Conservation (phyloP, 2,329 filamentous ascomycete species). For the Paracoccidioides brasiliensis region DNA sequence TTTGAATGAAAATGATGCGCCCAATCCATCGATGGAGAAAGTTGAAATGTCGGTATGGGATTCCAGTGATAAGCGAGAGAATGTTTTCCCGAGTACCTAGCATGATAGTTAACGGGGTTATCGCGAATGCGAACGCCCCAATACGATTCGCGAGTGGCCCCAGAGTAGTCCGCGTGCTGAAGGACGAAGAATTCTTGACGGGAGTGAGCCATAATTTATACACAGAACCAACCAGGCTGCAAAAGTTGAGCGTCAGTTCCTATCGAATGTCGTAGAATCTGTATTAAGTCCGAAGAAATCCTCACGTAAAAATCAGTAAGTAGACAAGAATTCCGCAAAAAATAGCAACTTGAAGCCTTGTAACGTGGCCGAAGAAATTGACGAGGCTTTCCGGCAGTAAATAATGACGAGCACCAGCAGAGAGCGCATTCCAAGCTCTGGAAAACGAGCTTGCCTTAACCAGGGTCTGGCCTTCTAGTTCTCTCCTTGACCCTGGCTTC, state of each 20-base stretch:
- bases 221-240: conserved; percentile 47
- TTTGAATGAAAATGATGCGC: conserved; percentile 57
- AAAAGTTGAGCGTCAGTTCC: conserved; percentile 1
- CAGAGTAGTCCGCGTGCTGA: conserved; percentile 52
- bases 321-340: conserved; percentile 48
- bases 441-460: conserved; percentile 12
- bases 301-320: conserved; percentile 50
- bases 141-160: conserved; percentile 58
- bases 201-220: conserved; percentile 61
- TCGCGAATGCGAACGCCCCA: conserved; percentile 57
- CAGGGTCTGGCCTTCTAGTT: conserved; percentile 15
- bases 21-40: conserved; percentile 67
- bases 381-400: conserved; percentile 49
- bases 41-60: conserved; percentile 65
- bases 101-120: conserved; percentile 57
- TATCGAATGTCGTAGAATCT: not conserved
- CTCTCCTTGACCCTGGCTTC: conserved; percentile 14
- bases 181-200: conserved; percentile 43
- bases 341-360: conserved; percentile 53
- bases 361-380: conserved; percentile 52
- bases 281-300: not conserved
- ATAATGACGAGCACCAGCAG: conserved; percentile 35
- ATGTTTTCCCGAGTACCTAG: conserved; percentile 58
- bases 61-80: conserved; percentile 54
- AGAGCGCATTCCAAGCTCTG: conserved; percentile 27